phyloP scores from a whole-genome alignment of 2,329 filamentous ascomycete species.

The Fusarium zealandicum region DNA sequence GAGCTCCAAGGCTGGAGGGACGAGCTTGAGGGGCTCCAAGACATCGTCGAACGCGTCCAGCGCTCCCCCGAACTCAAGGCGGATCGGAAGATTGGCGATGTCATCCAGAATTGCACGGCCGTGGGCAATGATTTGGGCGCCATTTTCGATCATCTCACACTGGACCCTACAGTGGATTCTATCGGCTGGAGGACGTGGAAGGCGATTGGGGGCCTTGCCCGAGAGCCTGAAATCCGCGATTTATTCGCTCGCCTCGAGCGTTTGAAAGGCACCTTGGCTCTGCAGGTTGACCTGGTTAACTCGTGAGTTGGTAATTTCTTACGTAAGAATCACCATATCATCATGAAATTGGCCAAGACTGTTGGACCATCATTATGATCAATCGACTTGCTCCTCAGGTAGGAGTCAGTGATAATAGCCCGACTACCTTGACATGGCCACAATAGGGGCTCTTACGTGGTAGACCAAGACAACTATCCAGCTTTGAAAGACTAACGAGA shows the following conservation, averaged over 20 bases:
- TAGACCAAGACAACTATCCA: no score
- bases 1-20: not conserved
- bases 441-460: no score
- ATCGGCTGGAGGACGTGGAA: slow-evolving; percentile 15
- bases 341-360: no score
- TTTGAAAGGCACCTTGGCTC: not conserved
- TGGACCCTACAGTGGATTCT: not conserved
- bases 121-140: not conserved
- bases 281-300: not conserved
- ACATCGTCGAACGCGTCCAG: not conserved
- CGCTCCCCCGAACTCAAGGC: not conserved
- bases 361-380: no score
- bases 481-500: not conserved
- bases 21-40: slow-evolving; percentile 5
- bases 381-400: no score
- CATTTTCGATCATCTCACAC: slow-evolving; percentile 1
- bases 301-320: not conserved
- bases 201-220: slow-evolving; percentile 5
- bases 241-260: slow-evolving; percentile 6
- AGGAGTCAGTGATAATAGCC: no score
- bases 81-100: not conserved
- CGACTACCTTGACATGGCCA: no score
- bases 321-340: no score
- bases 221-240: slow-evolving; percentile 5
- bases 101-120: not conserved